Base-by-base conservation (phyloP, 2,329 filamentous ascomycete species). In the Exophiala viscosa region DNA sequence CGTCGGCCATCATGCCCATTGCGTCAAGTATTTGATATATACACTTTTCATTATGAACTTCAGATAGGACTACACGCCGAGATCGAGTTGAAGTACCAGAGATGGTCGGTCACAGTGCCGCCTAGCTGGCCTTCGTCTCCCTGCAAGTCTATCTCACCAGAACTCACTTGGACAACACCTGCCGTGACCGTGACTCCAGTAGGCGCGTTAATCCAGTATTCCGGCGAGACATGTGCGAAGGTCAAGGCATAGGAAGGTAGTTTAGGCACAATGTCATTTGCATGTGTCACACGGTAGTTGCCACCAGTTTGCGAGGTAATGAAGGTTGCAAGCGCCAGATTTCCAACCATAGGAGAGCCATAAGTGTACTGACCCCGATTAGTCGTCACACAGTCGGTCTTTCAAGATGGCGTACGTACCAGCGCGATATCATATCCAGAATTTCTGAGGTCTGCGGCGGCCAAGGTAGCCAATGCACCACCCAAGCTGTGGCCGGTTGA, bases 401-500 rank as follows among this genome's bases (percentile, higher is more conserved):
- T n/a, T n/a, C n/a, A n/a, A n/a, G n/a, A n/a, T n/a, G 8, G 34
- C 9, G 13, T n/a, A 50, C 65, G 61, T 40, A 74, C 76, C 52
- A 78, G 56, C n/a, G 72, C 69, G 28, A 74, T 63, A 0, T 57
- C 57, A 20, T 68, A 68, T 3, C 75, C 74, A 2, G 64, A 63
- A 38, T 69, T 70, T 8, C 76, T 67, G 36, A 81, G 59, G 0
- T 70, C 71, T 2, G 70, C 72, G 0, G 75, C 74, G 1, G 72
- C 76, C 5, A 81, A 57, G 2, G 66, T 70, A 1, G 76, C 77
- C n/a, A 81, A 58, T 1, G 78, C 78, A 41, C 67, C 78, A 3
- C 78, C 78, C 4, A 79, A 70, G 49, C 72, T 76, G 60, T 81
- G 78, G 1, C 78, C 78, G 0, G 75, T 77, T 3, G 74, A 57